Percentiles rank a stretch among this genome's conserved stretches.
Evolutionary conservation across 208 protist species (phyloP).

Genomic region (Zelonia costaricensis): DNA sequence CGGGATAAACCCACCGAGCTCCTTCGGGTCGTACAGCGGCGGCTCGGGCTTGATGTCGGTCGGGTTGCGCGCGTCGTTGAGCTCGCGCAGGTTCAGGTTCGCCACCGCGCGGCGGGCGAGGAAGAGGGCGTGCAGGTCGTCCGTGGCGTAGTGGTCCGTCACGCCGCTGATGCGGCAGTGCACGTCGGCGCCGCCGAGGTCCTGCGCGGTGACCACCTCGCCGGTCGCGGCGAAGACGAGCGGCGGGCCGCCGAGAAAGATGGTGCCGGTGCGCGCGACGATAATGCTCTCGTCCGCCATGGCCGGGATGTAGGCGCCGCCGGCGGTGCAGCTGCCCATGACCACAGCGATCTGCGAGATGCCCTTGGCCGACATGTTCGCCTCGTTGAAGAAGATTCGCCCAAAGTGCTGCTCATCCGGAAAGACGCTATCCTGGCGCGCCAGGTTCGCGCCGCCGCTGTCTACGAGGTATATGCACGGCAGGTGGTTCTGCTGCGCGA

Average conservation of each 20-base stretch:
- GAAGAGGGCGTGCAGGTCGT: conserved; percentile 91
- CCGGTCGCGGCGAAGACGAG: conserved; percentile 94
- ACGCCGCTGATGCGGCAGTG: conserved; percentile 93
- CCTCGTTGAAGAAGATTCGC: conserved; percentile 98
- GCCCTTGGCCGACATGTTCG: conserved; percentile 91
- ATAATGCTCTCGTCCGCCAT: conserved; percentile 96
- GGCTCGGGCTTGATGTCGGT: conserved; percentile 56
- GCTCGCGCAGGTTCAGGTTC: conserved; percentile 83
- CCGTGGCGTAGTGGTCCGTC: conserved; percentile 92
- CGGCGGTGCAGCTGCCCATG: conserved; percentile 97
- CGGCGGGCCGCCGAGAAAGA: conserved; percentile 96
- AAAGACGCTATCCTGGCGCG: conserved; percentile 93
- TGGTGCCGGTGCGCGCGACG: conserved; percentile 92
- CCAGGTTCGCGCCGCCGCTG: conserved; percentile 95
- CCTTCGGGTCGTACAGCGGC: conserved; percentile 78
- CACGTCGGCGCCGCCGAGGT: conserved; percentile 95
- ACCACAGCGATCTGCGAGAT: conserved; percentile 98
- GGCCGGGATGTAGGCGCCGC: conserved; percentile 96
- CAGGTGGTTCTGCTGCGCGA: conserved; percentile 94
- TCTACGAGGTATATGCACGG: conserved; percentile 98
- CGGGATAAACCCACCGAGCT: conserved; percentile 94
- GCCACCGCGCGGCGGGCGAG: conserved; percentile 83
- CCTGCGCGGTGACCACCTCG: conserved; percentile 93
- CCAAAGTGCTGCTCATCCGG: conserved; percentile 97
- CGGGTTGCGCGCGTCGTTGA: conserved; percentile 22